These are phyloP conservation scores for Tulasnella sp. DNA, from an alignment of 768 basidiomycete genomes.

Conservation along the genomic window DNA sequence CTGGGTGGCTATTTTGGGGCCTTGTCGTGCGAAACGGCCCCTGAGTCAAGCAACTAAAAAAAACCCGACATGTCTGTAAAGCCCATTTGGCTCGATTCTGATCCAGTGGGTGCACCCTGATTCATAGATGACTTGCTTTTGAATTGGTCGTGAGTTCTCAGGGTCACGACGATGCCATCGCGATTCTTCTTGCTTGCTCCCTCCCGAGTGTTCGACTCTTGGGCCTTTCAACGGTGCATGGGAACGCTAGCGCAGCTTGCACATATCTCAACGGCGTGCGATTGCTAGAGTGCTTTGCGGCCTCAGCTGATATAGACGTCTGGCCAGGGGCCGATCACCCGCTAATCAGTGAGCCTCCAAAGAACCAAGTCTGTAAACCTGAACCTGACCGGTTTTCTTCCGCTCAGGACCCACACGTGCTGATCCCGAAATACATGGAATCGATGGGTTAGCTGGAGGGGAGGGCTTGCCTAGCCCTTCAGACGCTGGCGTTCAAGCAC, in stretches of 20 bases:
- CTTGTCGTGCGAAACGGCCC: no score
- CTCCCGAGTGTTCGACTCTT: slow-evolving; percentile 54
- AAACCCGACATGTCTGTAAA: background rate
- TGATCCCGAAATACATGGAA: slow-evolving; percentile 54
- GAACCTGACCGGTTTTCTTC: background rate
- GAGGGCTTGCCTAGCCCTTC: slow-evolving; percentile 49
- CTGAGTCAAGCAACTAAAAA: no score
- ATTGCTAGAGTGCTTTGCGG: slow-evolving; percentile 66
- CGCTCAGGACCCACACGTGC: background rate
- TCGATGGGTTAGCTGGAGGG: slow-evolving; percentile 75
- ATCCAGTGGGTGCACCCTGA: slow-evolving; percentile 39
- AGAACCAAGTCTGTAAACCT: slow-evolving; percentile 27
- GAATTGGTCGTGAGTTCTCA: slow-evolving; percentile 23
- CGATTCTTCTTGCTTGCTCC: slow-evolving; percentile 66
- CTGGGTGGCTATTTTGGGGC: no score
- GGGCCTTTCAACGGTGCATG: slow-evolving; percentile 82
- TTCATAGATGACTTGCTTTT: background rate
- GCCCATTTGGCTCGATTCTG: slow-evolving; percentile 53
- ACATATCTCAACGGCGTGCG: slow-evolving; percentile 67
- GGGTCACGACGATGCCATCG: slow-evolving; percentile 88
- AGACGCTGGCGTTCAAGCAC: background rate
- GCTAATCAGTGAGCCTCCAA: slow-evolving; percentile 41
- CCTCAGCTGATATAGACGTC: slow-evolving; percentile 45
- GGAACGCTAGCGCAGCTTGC: slow-evolving; percentile 54
- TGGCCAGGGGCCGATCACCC: slow-evolving; percentile 64